These are phyloP conservation scores for Suillus hirtellus DNA, from an alignment of 768 basidiomycete genomes.

Conservation along the genomic window DNA sequence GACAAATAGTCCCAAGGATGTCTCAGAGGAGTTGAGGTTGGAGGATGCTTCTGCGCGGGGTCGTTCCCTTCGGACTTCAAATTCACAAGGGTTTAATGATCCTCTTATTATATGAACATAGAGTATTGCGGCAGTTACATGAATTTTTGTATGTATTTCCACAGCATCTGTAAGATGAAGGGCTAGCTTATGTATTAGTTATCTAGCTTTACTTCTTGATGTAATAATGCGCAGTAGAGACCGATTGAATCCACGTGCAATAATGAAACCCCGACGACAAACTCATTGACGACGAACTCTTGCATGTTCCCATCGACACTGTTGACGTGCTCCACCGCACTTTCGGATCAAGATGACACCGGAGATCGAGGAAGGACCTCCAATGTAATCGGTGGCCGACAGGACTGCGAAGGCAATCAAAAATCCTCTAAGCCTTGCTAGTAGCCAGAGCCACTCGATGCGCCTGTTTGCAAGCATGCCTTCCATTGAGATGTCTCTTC, in stretches of 20 bases:
- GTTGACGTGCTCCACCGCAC: not conserved
- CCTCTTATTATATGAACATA: slow-evolving; percentile 7
- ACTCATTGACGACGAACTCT: too few relatives aligned
- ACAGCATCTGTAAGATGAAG: not conserved
- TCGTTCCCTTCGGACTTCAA: not conserved
- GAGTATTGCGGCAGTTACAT: not conserved
- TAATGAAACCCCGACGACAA: not conserved
- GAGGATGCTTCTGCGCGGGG: not conserved
- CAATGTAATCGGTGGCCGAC: not conserved
- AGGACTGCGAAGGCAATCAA: not conserved
- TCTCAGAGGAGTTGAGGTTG: not conserved
- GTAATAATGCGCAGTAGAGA: not conserved
- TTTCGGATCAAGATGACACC: not conserved
- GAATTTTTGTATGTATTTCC: not conserved
- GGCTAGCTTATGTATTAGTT: not conserved
- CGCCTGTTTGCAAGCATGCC: slow-evolving; percentile 27
- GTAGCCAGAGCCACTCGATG: slow-evolving; percentile 20
- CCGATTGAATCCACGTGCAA: not conserved
- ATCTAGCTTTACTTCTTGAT: not conserved
- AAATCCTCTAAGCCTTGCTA: not conserved
- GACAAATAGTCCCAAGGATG: not conserved
- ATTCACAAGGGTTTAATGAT: not conserved
- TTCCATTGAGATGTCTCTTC: slow-evolving; percentile 34
- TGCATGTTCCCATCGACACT: not conserved
- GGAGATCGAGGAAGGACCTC: not conserved